Conservation (phyloP, 2,329 filamentous ascomycete species). For the Nakataea oryzae region DNA sequence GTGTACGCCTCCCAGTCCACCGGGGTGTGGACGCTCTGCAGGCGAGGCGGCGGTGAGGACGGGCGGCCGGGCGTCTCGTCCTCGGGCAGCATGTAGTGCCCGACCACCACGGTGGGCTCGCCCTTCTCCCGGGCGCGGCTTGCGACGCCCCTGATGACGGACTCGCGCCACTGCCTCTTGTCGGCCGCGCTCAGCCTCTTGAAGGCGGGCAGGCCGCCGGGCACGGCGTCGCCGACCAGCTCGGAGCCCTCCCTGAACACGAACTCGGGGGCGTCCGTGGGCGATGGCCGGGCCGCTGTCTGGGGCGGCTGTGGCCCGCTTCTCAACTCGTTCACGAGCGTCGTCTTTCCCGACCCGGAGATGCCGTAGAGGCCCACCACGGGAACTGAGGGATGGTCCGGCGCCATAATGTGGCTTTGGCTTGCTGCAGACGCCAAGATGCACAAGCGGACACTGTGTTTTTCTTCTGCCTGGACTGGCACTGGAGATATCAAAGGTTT, state of each 20-base stretch:
- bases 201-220: constrained; percentile 39
- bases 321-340: constrained; percentile 28
- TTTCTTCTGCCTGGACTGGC: neutral
- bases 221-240: constrained; percentile 28
- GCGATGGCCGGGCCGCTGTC: neutral
- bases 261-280: constrained; percentile 22
- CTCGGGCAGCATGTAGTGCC: constrained; percentile 41
- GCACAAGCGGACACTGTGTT: neutral
- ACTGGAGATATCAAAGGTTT: neutral
- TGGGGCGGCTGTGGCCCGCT: too few relatives aligned
- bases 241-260: constrained; percentile 42
- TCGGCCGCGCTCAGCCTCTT: constrained; percentile 21
- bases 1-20: constrained; percentile 37
- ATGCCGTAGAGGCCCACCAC: constrained; percentile 4
- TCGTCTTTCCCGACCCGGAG: constrained; percentile 25
- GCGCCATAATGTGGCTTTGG: neutral
- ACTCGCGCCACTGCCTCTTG: constrained; percentile 26
- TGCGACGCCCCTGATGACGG: constrained; percentile 33
- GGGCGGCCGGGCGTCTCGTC: constrained; percentile 14
- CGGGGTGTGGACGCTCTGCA: constrained; percentile 25
- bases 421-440: neutral
- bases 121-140: constrained; percentile 12
- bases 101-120: constrained; percentile 34
- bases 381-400: neutral
- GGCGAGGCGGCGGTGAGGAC: too few relatives aligned